Base-by-base conservation (phyloP, 495 filamentous ascomycete genomes). In the Lophium mytilinum region DNA sequence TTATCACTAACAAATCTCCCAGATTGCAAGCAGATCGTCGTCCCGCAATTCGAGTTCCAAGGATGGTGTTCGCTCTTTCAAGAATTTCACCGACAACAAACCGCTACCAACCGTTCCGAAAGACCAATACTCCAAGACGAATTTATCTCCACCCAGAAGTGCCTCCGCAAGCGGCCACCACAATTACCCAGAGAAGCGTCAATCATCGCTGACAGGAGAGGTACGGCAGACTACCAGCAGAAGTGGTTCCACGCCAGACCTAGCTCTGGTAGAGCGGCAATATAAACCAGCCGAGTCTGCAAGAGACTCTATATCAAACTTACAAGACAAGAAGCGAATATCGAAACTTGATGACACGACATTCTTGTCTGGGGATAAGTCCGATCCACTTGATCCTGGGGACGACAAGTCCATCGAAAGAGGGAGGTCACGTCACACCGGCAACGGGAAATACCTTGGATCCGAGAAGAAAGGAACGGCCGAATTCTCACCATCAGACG, bases 1-100 rank as follows among this genome's bases (percentile, higher is more conserved):
- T 30, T 2, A 6, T 30, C 19, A 56, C 58, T 65, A 30, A 61
- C 57, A 40, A 37, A 24, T 33, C 11, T 21, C 37, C 18, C 24
- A 65, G 62, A 61, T 65, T 58, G 62, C 62, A 15, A 65, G 62
- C 37, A 58, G 62, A 55, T 65, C 62, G 3, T 65, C 62, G 43
- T 65, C 62, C 17, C 53, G 62, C 14, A 61, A 53, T 37, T 42
- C 60, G 35, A 65, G 56, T 46, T 61, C 62, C n/a, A 51, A 58
- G 30, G 62, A 65, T n/a, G 42, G 54, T 9, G 21, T 45, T 3
- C 53, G 62, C 9, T 49, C 54, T 8, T 61, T 61, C 33, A 35
- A 58, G 19, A 61, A 55, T 34, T 55, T 54, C 30, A 36, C 55
- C 19, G 52, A 58, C 21, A 60, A 60, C 50, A 65, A 65, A 40